Base-by-base conservation (phyloP, 768 basidiomycete species). In the Cyclocybe aegerita region DNA sequence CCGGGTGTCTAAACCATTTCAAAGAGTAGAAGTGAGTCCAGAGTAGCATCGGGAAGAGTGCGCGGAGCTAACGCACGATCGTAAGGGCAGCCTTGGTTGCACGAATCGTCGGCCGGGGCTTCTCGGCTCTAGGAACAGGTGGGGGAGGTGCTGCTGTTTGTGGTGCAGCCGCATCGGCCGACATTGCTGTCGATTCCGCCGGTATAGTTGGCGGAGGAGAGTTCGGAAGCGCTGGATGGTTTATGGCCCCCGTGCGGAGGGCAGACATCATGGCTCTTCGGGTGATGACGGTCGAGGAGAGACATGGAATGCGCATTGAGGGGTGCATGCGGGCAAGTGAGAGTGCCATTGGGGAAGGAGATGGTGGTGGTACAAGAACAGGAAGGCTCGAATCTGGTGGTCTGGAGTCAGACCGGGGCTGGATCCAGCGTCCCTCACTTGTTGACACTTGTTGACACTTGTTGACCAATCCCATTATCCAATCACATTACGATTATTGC, bases 61-160 rank as follows among this genome's bases (percentile, higher is more conserved):
- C 47, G 33, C 48, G 39, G 32, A 56, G 12, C 32, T 47, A 41
- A 75, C 76, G 53, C 57, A 92, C 91, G 47, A 94, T 80, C 7
- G 82, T 73, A 42, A 94, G 70, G 3, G 90, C 89, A 3, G 90
- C 90, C 66, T 91, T 93, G 47, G 80, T 78, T 0, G 91, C 74
- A 45, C 82, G 77, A 52, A 91, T 75, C 51, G 72, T 80, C 2
- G 87, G 88, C 59, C 86, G 71, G 2, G 80, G 76, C 39, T 83
- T 82, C 55, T 83, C 80, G 7, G 72, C 71, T 62, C 79, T 86
- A 12, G 90, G 90, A 8, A 71, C 69, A 31, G 85, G 82, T 4
- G 88, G 88, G 2, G 89, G 88, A 1, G 82, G 81, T 4, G 86
- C 87, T 4, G 80, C 86, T 31, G 78, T 77, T 62, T 90, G 87